Base-by-base conservation (phyloP, 768 basidiomycete species). In the Zangia roseola region DNA sequence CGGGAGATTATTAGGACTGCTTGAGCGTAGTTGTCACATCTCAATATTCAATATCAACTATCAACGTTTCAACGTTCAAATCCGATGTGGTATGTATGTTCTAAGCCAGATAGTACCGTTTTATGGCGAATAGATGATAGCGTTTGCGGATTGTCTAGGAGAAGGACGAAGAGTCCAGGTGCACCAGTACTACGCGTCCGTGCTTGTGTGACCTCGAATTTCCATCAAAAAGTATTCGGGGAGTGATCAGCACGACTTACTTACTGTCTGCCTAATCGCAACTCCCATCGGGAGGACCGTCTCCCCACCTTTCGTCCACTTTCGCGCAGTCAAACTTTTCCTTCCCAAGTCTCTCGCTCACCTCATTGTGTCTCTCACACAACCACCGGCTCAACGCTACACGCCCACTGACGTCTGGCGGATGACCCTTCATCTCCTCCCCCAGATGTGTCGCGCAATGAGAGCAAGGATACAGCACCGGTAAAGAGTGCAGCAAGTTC, bases 351-450 rank as follows among this genome's bases (percentile, higher is more conserved):
- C 83, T 81, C 64, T 76, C 75, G 61, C 95, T 98, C 48, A 97
- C 94, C 62, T 88, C 87, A 61, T 98, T 98, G 65, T 98, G 95
- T 59, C 88, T 74, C 69, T 88, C 80, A 62, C 95, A 97, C 53
- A 98, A 74, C 94, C 94, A 97, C 58, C 74, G 72, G 60, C 86
- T 88, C 60, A 97, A 69, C 43, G 73, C 78, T 2, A 69, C 71
- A 49, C 89, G 74, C 39, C 83, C 79, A 53, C 81, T 84, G 17
- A 95, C 89, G 59, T 93, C 86, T 3, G 92, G 92, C 24, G 90
- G 86, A 58, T 81, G 68, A 13, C 54, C 61, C 56, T 73, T 74
- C 46, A 95, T 78, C 60, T 86, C 78, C 55, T 83, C 73, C 19
- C 82, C 88, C 45, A 97, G 83, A 69, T 97, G 88, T 17, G 73